Percentiles rank a stretch among this genome's conserved stretches.
Conservation (phyloP, 2,329 filamentous ascomycete species). For the Shiraia sp. region DNA sequence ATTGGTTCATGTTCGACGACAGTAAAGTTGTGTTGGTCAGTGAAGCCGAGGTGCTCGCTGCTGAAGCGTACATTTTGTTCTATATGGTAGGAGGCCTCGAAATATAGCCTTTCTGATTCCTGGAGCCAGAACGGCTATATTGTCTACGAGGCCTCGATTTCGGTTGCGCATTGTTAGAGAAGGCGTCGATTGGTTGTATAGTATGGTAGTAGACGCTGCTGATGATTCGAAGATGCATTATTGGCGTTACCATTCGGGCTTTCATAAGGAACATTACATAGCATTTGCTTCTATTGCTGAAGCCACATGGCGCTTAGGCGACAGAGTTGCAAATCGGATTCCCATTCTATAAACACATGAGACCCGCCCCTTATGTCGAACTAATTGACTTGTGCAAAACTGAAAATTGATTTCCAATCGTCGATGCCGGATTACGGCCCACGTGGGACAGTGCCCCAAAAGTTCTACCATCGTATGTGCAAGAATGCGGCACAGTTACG, state of each 20-base stretch:
- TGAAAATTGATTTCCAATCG: too few species aligned
- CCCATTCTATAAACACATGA: too few species aligned
- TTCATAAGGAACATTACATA: background rate
- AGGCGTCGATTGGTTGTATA: constrained; percentile 1
- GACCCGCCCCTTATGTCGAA: too few species aligned
- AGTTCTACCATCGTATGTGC: too few species aligned
- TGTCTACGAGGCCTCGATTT: background rate
- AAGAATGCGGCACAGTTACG: too few species aligned
- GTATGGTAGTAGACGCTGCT: background rate
- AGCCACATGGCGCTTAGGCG: too few species aligned
- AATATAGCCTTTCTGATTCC: constrained; percentile 14
- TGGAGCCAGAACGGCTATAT: background rate
- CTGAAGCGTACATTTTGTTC: constrained; percentile 88
- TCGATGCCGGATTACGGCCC: too few species aligned
- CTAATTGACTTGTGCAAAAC: too few species aligned
- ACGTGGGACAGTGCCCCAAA: too few species aligned
- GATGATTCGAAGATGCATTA: background rate
- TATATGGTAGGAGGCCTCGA: constrained; percentile 57
- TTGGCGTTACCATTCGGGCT: too few species aligned
- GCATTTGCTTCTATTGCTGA: background rate
- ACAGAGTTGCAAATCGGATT: too few species aligned
- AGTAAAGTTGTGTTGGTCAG: constrained; percentile 85
- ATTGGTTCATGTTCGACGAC: constrained; percentile 97
- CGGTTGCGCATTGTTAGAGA: too few species aligned
- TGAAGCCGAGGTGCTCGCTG: constrained; percentile 81